These are phyloP conservation scores for Vaccinium darrowii DNA, from an alignment of 148 eudicot species.

Conservation along the genomic window DNA sequence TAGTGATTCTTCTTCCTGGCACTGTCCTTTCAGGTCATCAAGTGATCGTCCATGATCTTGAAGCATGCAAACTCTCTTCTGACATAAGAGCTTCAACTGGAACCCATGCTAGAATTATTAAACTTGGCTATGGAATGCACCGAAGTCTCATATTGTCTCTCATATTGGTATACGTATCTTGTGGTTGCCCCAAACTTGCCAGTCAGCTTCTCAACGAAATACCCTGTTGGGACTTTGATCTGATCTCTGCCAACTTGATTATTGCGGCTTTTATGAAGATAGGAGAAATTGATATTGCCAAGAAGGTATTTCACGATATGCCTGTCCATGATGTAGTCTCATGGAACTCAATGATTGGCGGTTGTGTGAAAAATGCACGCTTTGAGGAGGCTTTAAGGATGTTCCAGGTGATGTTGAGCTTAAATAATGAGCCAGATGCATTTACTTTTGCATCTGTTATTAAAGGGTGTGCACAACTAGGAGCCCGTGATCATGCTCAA, in stretches of 20 bases:
- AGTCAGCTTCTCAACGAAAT: slow-evolving; percentile 41
- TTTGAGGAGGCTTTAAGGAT: slow-evolving; percentile 46
- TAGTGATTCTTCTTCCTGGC: not conserved
- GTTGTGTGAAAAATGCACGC: slow-evolving; percentile 50
- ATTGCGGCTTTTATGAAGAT: slow-evolving; percentile 49
- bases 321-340: slow-evolving; percentile 57
- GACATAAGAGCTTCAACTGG: slow-evolving; percentile 30
- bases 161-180: slow-evolving; percentile 32
- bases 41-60: slow-evolving; percentile 35
- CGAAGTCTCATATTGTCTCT: slow-evolving; percentile 39
- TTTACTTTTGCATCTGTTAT: slow-evolving; percentile 63
- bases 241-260: slow-evolving; percentile 45
- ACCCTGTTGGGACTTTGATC: slow-evolving; percentile 31
- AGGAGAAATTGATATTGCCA: slow-evolving; percentile 50
- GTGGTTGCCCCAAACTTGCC: slow-evolving; percentile 36
- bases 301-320: slow-evolving; percentile 46
- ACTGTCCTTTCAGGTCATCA: slow-evolving; percentile 36
- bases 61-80: slow-evolving; percentile 38
- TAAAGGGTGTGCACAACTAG: slow-evolving; percentile 54
- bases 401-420: slow-evolving; percentile 47
- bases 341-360: slow-evolving; percentile 67
- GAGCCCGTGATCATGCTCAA: slow-evolving; percentile 54
- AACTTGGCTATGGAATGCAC: slow-evolving; percentile 47
- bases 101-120: slow-evolving; percentile 44
- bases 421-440: slow-evolving; percentile 48